Evolutionary conservation across 2,329 filamentous ascomycete genomes (phyloP).

Genomic region (Aureobasidium pullulans): DNA sequence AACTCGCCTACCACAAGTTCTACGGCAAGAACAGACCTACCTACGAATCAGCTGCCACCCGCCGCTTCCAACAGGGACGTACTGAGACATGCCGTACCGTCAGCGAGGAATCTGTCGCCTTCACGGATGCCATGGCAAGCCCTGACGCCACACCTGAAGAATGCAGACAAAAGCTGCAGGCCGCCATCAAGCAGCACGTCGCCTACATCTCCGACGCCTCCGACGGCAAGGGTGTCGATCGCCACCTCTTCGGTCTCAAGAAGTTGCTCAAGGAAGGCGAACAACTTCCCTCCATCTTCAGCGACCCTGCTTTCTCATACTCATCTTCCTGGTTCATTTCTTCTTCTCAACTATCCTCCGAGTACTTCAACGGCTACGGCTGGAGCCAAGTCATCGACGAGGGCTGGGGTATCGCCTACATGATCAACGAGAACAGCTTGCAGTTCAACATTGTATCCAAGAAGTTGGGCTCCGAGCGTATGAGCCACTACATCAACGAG

Average conservation of each 20-base stretch:
- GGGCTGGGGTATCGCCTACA: slow-evolving; percentile 96
- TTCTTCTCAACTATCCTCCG: slow-evolving; percentile 81
- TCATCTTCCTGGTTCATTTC: slow-evolving; percentile 84
- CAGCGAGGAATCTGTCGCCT: slow-evolving; percentile 83
- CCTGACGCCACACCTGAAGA: slow-evolving; percentile 54
- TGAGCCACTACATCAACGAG: slow-evolving; percentile 95
- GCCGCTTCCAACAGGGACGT: slow-evolving; percentile 91
- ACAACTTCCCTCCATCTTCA: slow-evolving; percentile 72
- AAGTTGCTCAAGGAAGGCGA: slow-evolving; percentile 76
- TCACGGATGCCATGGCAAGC: slow-evolving; percentile 82
- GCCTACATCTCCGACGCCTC: slow-evolving; percentile 86
- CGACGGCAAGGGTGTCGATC: slow-evolving; percentile 88
- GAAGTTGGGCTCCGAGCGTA: slow-evolving; percentile 77
- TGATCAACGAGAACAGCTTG: slow-evolving; percentile 99
- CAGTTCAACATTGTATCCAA: slow-evolving; percentile 99
- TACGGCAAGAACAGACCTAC: slow-evolving; percentile 96
- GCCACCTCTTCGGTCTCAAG: slow-evolving; percentile 96
- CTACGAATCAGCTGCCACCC: slow-evolving; percentile 91
- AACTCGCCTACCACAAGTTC: slow-evolving; percentile 98
- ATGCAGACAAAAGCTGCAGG: slow-evolving; percentile 68
- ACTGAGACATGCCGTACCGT: slow-evolving; percentile 94
- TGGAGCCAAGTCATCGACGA: slow-evolving; percentile 97
- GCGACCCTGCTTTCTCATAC: slow-evolving; percentile 80
- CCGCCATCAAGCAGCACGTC: slow-evolving; percentile 72
- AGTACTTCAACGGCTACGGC: slow-evolving; percentile 98